These are phyloP conservation scores for Amanita rimosa DNA, from an alignment of 768 basidiomycete species.

Conservation along the genomic window DNA sequence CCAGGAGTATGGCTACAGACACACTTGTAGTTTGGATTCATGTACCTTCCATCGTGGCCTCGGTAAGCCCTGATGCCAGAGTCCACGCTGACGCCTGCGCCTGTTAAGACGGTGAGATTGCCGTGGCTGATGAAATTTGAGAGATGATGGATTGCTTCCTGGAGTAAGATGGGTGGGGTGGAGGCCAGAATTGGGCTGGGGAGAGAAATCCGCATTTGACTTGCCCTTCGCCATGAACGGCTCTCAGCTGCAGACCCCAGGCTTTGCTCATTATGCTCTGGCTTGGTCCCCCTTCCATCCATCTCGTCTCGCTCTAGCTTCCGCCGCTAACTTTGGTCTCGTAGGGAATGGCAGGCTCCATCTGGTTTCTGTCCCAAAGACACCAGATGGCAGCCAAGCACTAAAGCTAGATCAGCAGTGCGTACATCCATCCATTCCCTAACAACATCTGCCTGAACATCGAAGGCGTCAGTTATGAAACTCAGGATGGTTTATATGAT, in stretches of 20 bases:
- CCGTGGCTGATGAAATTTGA: conserved; percentile 57
- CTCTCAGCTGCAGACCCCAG: conserved; percentile 52
- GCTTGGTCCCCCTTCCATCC: conserved; percentile 85
- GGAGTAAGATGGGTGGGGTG: conserved; percentile 26
- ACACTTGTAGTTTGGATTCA: conserved; percentile 85
- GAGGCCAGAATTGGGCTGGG: conserved; percentile 51
- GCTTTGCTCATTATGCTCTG: conserved; percentile 73
- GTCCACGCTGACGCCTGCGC: conserved; percentile 93
- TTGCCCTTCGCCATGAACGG: conserved; percentile 21
- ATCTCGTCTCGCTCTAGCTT: conserved; percentile 64
- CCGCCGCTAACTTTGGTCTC: conserved; percentile 87
- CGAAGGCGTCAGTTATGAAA: conserved; percentile 56
- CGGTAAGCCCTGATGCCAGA: conserved; percentile 94
- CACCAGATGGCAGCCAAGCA: conserved; percentile 29
- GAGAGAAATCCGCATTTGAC: conserved; percentile 70
- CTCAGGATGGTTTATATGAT: conserved; percentile 85
- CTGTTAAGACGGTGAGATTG: conserved; percentile 69
- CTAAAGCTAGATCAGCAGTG: conserved; percentile 60
- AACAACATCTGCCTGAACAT: conserved; percentile 12
- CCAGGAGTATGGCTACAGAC: conserved; percentile 2
- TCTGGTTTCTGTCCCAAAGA: conserved; percentile 40
- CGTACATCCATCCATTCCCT: conserved; percentile 18
- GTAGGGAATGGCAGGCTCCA: conserved; percentile 92
- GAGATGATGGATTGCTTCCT: conserved; percentile 50
- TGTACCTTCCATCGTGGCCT: conserved; percentile 75